phyloP scores from a whole-genome alignment of 192 early-diverging fungal genomes.

The Backusella morwellensis region DNA sequence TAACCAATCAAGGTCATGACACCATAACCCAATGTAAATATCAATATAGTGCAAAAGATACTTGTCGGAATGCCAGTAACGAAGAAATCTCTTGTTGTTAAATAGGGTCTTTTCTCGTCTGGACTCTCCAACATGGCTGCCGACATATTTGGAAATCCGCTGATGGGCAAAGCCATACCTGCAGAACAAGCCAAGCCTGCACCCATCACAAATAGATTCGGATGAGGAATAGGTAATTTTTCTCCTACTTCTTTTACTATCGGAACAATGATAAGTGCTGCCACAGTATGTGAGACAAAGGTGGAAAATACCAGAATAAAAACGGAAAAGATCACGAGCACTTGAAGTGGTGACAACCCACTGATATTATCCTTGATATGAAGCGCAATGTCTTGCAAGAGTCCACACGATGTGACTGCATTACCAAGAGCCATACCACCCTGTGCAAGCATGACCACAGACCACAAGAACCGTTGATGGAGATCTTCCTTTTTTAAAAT shows the following conservation, averaged over 20 bases:
- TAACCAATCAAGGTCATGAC: slow-evolving; percentile 44
- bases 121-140: slow-evolving; percentile 65
- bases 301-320: slow-evolving; percentile 66
- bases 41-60: slow-evolving; percentile 49
- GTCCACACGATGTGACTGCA: slow-evolving; percentile 65
- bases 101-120: slow-evolving; percentile 55
- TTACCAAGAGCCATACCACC: slow-evolving; percentile 74
- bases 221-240: slow-evolving; percentile 60
- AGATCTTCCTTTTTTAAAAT: slow-evolving; percentile 73
- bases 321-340: slow-evolving; percentile 54
- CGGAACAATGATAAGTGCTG: slow-evolving; percentile 73
- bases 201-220: slow-evolving; percentile 69
- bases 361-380: slow-evolving; percentile 49
- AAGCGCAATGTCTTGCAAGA: slow-evolving; percentile 57
- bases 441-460: slow-evolving; percentile 64
- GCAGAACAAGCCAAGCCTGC: slow-evolving; percentile 47
- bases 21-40: slow-evolving; percentile 61
- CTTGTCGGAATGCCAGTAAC: slow-evolving; percentile 55
- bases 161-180: slow-evolving; percentile 54
- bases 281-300: slow-evolving; percentile 77
- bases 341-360: slow-evolving; percentile 48
- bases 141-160: slow-evolving; percentile 76
- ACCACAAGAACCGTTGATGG: slow-evolving; percentile 66
- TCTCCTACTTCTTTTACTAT: slow-evolving; percentile 69
- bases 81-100: slow-evolving; percentile 61